A percentile compares a stretch with the other conserved stretches of the same genome.
Evolutionary conservation across 2,329 filamentous ascomycete genomes (phyloP).

Genomic region (Exophiala oligosperma): DNA sequence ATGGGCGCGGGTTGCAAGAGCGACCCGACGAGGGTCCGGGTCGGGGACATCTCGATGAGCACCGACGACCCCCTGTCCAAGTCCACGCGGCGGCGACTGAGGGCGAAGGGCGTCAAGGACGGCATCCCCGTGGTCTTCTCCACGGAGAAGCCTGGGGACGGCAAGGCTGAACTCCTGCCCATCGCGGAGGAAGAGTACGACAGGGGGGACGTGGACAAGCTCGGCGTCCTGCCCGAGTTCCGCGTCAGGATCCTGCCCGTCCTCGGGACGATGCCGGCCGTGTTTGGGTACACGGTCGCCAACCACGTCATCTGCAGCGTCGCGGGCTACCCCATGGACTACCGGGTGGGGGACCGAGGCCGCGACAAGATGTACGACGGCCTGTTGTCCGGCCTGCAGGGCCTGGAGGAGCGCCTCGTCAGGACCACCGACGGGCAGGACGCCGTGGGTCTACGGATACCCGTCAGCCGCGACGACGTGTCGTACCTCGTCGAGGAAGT

Average conservation of each 20-base stretch:
- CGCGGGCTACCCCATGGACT: conserved; percentile 73
- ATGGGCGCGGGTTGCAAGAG: conserved; percentile 98
- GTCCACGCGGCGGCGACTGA: conserved; percentile 76
- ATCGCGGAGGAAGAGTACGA: conserved; percentile 83
- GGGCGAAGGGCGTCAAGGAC: conserved; percentile 71
- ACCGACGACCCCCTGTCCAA: conserved; percentile 87
- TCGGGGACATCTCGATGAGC: conserved; percentile 86
- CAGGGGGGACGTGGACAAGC: conserved; percentile 81
- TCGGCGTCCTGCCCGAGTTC: conserved; percentile 89
- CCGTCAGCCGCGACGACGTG: conserved; percentile 76
- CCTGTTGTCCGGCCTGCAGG: conserved; percentile 73
- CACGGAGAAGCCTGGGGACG: conserved; percentile 83
- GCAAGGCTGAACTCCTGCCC: conserved; percentile 86
- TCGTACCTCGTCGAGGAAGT: conserved; percentile 89
- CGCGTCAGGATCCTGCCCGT: conserved; percentile 93
- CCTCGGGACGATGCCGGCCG: conserved; percentile 92
- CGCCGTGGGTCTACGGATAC: conserved; percentile 72
- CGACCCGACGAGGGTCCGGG: conserved; percentile 76
- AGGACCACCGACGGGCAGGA: conserved; percentile 48
- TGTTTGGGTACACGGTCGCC: conserved; percentile 88
- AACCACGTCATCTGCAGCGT: conserved; percentile 90
- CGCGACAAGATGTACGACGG: conserved; percentile 91
- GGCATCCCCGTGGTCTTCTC: conserved; percentile 94
- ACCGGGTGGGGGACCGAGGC: conserved; percentile 77
- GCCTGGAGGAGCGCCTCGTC: conserved; percentile 74